Evolutionary conservation across 371 early-diverging fungal species (phyloP).

Genomic region (Zancudomyces culisetae): DNA sequence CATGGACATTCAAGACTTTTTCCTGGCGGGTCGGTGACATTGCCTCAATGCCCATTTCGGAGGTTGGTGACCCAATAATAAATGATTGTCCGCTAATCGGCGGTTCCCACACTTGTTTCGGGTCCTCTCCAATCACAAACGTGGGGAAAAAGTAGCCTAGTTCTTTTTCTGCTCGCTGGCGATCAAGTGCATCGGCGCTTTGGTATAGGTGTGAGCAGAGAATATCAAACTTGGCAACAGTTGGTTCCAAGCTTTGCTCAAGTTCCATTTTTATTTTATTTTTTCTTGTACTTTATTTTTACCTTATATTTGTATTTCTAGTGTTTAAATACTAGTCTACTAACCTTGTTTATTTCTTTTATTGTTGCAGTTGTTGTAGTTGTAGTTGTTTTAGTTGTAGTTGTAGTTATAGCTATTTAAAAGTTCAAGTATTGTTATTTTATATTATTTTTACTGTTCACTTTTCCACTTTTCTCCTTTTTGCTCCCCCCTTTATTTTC

Average conservation of each 20-base stretch:
- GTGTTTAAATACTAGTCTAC: too few relatives aligned
- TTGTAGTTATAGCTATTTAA: too few relatives aligned
- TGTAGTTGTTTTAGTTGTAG: too few relatives aligned
- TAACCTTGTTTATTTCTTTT: too few relatives aligned
- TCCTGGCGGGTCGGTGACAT: too few relatives aligned
- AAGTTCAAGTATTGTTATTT: too few relatives aligned
- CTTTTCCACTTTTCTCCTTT: too few relatives aligned
- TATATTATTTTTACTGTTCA: too few relatives aligned
- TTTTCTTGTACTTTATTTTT: neutral
- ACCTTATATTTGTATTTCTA: neutral
- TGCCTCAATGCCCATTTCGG: slow-evolving; percentile 8
- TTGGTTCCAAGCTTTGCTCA: slow-evolving; percentile 9
- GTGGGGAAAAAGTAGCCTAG: slow-evolving; percentile 67
- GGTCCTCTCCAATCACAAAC: slow-evolving; percentile 34
- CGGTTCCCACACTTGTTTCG: neutral
- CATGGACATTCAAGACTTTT: slow-evolving; percentile 26
- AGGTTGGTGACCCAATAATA: too few relatives aligned
- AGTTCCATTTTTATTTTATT: neutral
- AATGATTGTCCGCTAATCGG: too few relatives aligned
- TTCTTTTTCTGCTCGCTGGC: slow-evolving; percentile 44
- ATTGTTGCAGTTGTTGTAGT: too few relatives aligned
- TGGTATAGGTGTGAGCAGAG: slow-evolving; percentile 25
- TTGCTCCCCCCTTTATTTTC: too few relatives aligned
- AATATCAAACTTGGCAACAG: slow-evolving; percentile 21
- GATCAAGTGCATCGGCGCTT: slow-evolving; percentile 34